phyloP scores from a whole-genome alignment of 768 basidiomycete species.

The Mycena alexandri region DNA sequence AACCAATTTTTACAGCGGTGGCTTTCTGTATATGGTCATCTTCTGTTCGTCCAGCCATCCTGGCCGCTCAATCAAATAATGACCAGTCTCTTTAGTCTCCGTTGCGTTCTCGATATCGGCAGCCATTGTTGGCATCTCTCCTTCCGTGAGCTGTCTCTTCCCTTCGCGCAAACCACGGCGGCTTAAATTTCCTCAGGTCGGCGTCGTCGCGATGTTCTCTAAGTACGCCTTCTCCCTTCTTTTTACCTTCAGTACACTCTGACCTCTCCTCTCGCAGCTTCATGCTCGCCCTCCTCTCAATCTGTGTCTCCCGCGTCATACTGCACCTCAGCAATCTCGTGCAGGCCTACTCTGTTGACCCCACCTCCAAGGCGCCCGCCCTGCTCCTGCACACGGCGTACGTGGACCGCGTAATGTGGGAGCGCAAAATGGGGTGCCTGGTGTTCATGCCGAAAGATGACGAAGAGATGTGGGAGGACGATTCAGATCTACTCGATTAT shows the following conservation, averaged over 20 bases:
- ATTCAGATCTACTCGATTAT: constrained; percentile 9
- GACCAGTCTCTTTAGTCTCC: constrained; percentile 25
- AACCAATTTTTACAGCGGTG: constrained; percentile 19
- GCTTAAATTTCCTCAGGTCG: constrained; percentile 25
- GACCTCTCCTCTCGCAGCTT: constrained; percentile 23
- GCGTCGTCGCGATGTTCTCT: constrained; percentile 39
- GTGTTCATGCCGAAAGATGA: constrained; percentile 27
- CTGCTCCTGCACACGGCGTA: constrained; percentile 34
- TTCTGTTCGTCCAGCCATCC: constrained; percentile 27
- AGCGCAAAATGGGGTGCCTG: constrained; percentile 38
- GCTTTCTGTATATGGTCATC: constrained; percentile 37
- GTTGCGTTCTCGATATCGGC: constrained; percentile 37
- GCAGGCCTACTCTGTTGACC: constrained; percentile 31
- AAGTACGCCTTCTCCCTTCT: constrained; percentile 24
- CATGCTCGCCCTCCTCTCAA: constrained; percentile 37
- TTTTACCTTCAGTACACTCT: background rate
- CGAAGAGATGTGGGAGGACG: constrained; percentile 14
- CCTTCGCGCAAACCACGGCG: background rate
- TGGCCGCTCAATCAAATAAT: background rate
- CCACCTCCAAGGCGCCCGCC: constrained; percentile 32
- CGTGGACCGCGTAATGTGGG: constrained; percentile 36
- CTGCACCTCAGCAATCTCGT: constrained; percentile 33
- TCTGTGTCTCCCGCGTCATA: constrained; percentile 38
- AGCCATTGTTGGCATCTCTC: constrained; percentile 38
- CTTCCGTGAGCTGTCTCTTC: constrained; percentile 19